Evolutionary conservation across 192 early-diverging fungal species (phyloP).

Genomic region (Backusella tuberculispora): DNA sequence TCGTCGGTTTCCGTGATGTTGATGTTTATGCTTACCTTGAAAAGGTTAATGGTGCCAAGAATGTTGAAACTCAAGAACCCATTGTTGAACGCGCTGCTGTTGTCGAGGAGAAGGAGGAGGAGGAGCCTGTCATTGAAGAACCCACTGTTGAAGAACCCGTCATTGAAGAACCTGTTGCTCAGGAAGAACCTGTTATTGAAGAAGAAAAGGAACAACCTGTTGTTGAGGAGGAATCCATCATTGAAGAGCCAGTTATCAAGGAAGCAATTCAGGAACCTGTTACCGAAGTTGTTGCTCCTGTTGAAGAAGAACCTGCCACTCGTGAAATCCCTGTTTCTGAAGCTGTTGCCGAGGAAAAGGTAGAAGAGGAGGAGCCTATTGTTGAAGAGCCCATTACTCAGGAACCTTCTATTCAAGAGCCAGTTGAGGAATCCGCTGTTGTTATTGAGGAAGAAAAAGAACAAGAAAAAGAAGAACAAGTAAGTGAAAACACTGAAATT

Average conservation of each 20-base stretch:
- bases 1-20: not conserved
- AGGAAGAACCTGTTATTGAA: not conserved
- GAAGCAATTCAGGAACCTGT: no score
- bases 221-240: not conserved
- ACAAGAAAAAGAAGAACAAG: not conserved
- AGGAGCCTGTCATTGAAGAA: not conserved
- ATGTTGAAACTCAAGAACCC: not conserved
- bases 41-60: constrained; percentile 11
- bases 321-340: no score
- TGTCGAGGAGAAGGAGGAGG: constrained; percentile 4
- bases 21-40: constrained; percentile 15
- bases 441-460: not conserved
- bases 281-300: no score
- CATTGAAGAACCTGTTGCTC: not conserved
- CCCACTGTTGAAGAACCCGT: not conserved
- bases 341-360: no score
- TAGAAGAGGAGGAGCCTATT: not conserved
- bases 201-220: not conserved
- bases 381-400: no score
- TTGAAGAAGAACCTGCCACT: no score
- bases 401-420: no score
- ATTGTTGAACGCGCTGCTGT: not conserved
- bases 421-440: not conserved
- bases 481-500: constrained; percentile 3
- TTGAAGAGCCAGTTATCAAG: no score